Conservation (phyloP, 768 basidiomycete genomes). For the Suillus sp. region DNA sequence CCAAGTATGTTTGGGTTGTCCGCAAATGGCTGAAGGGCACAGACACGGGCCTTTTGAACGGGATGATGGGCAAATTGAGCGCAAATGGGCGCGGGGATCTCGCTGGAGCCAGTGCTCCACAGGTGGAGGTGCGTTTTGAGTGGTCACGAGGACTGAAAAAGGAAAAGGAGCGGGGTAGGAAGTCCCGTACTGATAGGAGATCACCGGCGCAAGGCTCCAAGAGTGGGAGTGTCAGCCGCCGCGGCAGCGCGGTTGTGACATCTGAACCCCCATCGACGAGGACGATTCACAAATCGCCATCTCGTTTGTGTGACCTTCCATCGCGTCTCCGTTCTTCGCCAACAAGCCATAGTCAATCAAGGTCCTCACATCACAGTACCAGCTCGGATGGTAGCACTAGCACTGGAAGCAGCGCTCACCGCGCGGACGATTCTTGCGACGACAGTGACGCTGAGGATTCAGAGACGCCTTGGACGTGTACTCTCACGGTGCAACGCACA, state of each 20-base stretch:
- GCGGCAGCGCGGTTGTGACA: conserved; percentile 20
- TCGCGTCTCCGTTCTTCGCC: conserved; percentile 6
- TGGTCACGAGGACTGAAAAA: conserved; percentile 56
- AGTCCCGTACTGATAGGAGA: conserved; percentile 24
- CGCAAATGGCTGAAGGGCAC: conserved; percentile 71
- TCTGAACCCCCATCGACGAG: conserved; percentile 14
- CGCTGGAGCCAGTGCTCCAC: conserved; percentile 22
- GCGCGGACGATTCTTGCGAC: conserved; percentile 56
- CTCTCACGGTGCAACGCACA: conserved; percentile 63
- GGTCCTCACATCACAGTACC: conserved; percentile 42
- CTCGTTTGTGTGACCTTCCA: conserved; percentile 16
- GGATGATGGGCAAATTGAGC: conserved; percentile 44
- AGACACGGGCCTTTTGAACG: conserved; percentile 47
- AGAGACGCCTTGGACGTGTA: conserved; percentile 95
- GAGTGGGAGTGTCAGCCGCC: conserved; percentile 19
- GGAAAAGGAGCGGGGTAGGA: conserved; percentile 22
- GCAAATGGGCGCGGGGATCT: conserved; percentile 27
- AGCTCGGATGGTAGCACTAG: conserved; percentile 36
- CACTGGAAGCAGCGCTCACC: conserved; percentile 21
- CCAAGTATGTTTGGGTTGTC: conserved; percentile 74
- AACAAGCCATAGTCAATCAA: conserved; percentile 40
- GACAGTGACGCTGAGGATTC: conserved; percentile 96
- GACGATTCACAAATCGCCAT: conserved; percentile 13
- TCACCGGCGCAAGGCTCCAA: conserved; percentile 11
- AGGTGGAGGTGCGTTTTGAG: conserved; percentile 76